phyloP scores from a whole-genome alignment of 1,139 yeast species.

The Magnusiomyces sp. region DNA sequence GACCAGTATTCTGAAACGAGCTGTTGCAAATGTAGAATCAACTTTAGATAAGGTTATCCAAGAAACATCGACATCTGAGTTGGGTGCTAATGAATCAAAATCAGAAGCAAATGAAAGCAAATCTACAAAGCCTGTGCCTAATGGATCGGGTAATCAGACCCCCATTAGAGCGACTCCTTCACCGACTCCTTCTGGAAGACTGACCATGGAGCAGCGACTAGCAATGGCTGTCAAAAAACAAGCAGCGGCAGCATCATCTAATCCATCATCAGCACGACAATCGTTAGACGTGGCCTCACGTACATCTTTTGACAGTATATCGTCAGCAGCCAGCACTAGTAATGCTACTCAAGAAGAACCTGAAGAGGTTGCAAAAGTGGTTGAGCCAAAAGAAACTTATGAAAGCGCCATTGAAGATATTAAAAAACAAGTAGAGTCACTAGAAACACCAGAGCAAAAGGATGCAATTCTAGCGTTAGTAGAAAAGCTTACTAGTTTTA shows the following conservation, averaged over 20 bases:
- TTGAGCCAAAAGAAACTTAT: no score
- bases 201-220: slow-evolving; percentile 69
- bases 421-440: no score
- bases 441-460: no score
- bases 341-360: no score
- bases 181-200: slow-evolving; percentile 37
- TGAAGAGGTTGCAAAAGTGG: no score
- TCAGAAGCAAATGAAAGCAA: neutral
- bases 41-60: slow-evolving; percentile 32
- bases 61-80: slow-evolving; percentile 19
- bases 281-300: no score
- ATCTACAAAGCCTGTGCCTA: neutral
- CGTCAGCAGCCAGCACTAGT: no score
- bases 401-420: no score
- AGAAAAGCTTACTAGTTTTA: neutral
- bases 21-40: slow-evolving; percentile 35
- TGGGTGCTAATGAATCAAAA: slow-evolving; percentile 3
- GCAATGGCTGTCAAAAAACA: slow-evolving; percentile 55
- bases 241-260: slow-evolving; percentile 2
- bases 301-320: no score
- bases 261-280: no score
- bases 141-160: neutral
- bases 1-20: slow-evolving; percentile 30
- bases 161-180: slow-evolving; percentile 5
- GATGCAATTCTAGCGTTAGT: no score